These are phyloP conservation scores for Hyaloperonospora arabidopsidis DNA, from an alignment of 352 stramenopile species.

Conservation along the genomic window DNA sequence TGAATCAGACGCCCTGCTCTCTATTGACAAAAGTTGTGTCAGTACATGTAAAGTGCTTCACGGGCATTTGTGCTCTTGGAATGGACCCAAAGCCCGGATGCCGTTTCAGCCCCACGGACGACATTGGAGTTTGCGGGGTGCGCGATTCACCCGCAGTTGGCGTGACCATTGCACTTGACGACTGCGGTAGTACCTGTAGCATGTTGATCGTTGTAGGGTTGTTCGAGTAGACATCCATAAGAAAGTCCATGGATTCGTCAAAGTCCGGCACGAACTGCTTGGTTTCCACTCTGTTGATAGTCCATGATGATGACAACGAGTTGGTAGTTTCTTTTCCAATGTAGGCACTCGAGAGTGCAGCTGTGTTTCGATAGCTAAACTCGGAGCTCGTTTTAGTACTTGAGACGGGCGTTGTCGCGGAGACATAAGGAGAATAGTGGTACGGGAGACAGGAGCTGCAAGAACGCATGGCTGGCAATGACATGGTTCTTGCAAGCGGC, in stretches of 20 bases:
- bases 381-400: slow-evolving; percentile 22
- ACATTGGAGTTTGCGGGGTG: slow-evolving; percentile 17
- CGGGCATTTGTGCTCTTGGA: slow-evolving; percentile 6
- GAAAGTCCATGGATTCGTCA: slow-evolving; percentile 76
- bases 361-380: slow-evolving; percentile 35
- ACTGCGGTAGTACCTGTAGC: slow-evolving; percentile 1
- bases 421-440: slow-evolving; percentile 10
- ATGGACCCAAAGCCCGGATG: slow-evolving; percentile 12
- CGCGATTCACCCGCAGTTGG: slow-evolving; percentile 23
- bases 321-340: slow-evolving; percentile 17
- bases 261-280: slow-evolving; percentile 46
- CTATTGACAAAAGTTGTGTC: slow-evolving; percentile 14
- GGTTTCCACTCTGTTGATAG: slow-evolving; percentile 13
- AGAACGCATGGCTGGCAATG: slow-evolving; percentile 14
- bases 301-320: slow-evolving; percentile 29
- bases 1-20: neutral
- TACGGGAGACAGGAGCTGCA: slow-evolving; percentile 12
- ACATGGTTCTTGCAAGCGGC: slow-evolving; percentile 14
- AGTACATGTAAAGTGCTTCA: slow-evolving; percentile 12
- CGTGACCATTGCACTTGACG: slow-evolving; percentile 16
- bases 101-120: slow-evolving; percentile 17
- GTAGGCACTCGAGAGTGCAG: slow-evolving; percentile 37
- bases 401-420: slow-evolving; percentile 8
- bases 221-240: slow-evolving; percentile 63
- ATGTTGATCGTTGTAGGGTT: slow-evolving; percentile 39